phyloP scores from a whole-genome alignment of 148 eudicot species.

The Persicaria tinctoria region DNA sequence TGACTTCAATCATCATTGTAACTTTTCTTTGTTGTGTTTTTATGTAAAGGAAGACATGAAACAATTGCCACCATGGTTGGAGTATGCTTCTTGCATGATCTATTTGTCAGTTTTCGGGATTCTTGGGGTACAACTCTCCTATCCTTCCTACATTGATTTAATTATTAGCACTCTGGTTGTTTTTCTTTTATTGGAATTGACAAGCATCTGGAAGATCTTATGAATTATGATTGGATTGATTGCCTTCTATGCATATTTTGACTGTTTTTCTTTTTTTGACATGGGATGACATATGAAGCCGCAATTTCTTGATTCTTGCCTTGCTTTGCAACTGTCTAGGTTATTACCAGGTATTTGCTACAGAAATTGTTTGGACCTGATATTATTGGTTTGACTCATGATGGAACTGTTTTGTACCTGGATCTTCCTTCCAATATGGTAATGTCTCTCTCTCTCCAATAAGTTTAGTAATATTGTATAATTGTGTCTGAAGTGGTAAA shows the following conservation, averaged over 20 bases:
- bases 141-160: not conserved
- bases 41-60: conserved; percentile 39
- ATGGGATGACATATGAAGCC: not conserved
- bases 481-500: too few species aligned
- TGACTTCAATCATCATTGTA: not conserved
- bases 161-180: not conserved
- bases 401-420: conserved; percentile 50
- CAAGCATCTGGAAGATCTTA: not conserved
- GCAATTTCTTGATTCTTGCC: conserved; percentile 6
- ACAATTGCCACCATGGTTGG: conserved; percentile 35
- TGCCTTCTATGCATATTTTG: not conserved
- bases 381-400: conserved; percentile 48
- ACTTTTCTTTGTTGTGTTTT: conserved; percentile 5
- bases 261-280: not conserved
- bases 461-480: not conserved
- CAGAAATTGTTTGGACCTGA: conserved; percentile 76
- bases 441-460: conserved; percentile 19
- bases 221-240: conserved; percentile 12
- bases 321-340: conserved; percentile 28
- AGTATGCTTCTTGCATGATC: conserved; percentile 44
- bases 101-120: conserved; percentile 66
- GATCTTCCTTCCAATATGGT: conserved; percentile 99
- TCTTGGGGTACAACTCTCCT: conserved; percentile 41
- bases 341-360: conserved; percentile 55
- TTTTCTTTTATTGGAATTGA: not conserved